A percentile compares a stretch with the other conserved stretches of the same genome.
phyloP scores from a whole-genome alignment of 164 flowering plant genomes.

The Berberis vulgaris region DNA sequence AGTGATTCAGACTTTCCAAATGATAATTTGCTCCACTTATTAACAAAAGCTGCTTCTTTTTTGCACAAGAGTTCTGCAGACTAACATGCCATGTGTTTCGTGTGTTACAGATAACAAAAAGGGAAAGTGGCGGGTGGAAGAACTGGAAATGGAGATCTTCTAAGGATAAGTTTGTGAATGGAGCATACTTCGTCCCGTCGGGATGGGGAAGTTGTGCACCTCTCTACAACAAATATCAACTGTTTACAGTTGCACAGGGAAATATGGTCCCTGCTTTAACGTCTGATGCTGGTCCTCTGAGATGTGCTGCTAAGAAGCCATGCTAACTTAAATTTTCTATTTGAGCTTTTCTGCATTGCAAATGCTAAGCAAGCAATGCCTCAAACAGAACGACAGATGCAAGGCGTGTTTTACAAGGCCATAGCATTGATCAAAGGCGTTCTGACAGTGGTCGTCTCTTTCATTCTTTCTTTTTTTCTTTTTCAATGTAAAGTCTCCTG shows the following conservation, averaged over 20 bases:
- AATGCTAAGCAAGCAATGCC: constrained; percentile 5
- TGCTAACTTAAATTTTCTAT: constrained; percentile 18
- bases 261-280: constrained; percentile 49
- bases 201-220: constrained; percentile 59
- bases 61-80: not conserved
- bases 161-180: constrained; percentile 48
- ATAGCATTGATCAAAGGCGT: no score
- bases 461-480: no score
- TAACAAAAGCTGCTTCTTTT: not conserved
- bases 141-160: constrained; percentile 78
- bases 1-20: not conserved
- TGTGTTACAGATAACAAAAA: constrained; percentile 48
- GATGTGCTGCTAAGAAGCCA: constrained; percentile 27
- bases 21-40: not conserved
- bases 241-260: constrained; percentile 37
- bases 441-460: no score
- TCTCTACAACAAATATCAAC: constrained; percentile 29
- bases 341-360: not conserved
- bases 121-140: constrained; percentile 48
- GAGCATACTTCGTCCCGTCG: constrained; percentile 73
- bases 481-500: no score
- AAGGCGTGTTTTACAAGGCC: no score
- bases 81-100: not conserved
- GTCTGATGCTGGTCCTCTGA: constrained; percentile 47
- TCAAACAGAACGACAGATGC: no score